These are phyloP conservation scores for Sugiyamaella xylanicola DNA, from an alignment of 1,139 yeast species.

Conservation along the genomic window DNA sequence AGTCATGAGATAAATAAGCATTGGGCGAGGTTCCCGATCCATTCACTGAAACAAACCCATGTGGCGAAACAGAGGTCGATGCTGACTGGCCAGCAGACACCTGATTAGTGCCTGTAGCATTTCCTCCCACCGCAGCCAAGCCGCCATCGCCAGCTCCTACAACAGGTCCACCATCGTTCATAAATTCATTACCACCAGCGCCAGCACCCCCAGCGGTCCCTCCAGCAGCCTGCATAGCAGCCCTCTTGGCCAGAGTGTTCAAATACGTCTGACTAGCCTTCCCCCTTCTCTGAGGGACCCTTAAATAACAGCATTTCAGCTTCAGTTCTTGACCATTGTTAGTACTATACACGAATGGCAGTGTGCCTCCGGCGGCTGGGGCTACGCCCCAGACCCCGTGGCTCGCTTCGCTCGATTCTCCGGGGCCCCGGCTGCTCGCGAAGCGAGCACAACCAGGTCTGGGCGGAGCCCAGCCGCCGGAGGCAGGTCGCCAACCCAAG, in stretches of 20 bases:
- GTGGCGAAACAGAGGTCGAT: slow-evolving; percentile 2
- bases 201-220: slow-evolving; percentile 6
- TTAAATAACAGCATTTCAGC: slow-evolving; percentile 43
- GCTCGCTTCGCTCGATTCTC: slow-evolving; percentile 1
- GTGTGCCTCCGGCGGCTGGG: slow-evolving; percentile 7
- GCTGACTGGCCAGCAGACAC: neutral
- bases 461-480: slow-evolving; percentile 2
- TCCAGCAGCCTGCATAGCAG: slow-evolving; percentile 20
- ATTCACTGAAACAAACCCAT: slow-evolving; percentile 12
- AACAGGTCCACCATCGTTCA: neutral
- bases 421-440: neutral
- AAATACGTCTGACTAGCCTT: slow-evolving; percentile 41
- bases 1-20: slow-evolving; percentile 10
- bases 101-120: neutral
- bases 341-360: neutral
- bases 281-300: slow-evolving; percentile 47
- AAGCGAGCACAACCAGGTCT: slow-evolving; percentile 1
- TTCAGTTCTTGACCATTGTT: slow-evolving; percentile 28
- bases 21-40: slow-evolving; percentile 13
- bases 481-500: neutral
- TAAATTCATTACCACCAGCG: slow-evolving; percentile 6
- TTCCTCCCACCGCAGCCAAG: neutral
- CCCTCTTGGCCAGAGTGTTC: slow-evolving; percentile 28
- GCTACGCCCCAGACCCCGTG: slow-evolving; percentile 5
- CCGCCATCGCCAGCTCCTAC: slow-evolving; percentile 1